Base-by-base conservation (phyloP, 1,284 basidiomycete genomes). In the Papiliotrema terrestris region DNA sequence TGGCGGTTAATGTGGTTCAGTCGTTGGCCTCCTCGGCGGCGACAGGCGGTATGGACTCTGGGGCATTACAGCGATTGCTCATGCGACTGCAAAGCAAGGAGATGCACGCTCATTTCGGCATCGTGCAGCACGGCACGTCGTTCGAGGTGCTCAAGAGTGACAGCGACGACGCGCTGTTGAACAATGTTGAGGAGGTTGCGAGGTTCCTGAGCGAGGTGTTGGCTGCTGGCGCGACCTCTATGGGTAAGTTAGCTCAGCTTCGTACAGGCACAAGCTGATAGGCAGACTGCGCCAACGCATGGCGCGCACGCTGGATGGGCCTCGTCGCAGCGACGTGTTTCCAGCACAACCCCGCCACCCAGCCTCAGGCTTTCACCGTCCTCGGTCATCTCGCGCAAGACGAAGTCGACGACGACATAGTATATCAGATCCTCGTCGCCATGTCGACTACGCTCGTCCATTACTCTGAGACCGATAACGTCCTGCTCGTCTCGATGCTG, bases 241-340 rank as follows among this genome's bases (percentile, higher is more conserved):
- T 79, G 68, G 89, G 90, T 90, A 58, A 57, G 81, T 68, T 4
- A 29, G 25, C 32, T 22, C 1, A n/a, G 13, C 45, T 44, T 25
- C 51, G 45, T n/a, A 42, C 14, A 17, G 20, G 15, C 17, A 8
- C 5, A 5, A 26, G 42, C 52, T 57, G 49, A 60, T 22, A 39
- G 14, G 11, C 57, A 91, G 93, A 91, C 51, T 80, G 92, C 11
- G 79, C 90, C 41, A 97, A 97, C 69, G 84, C 89, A 15, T 97
- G 94, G 93, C 83, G 89, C 55, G 90, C 92, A 25, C 82, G 93
- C 39, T 92, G 93, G 89, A 91, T 93, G 85, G 87, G 91, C 52
- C 76, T 97, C 52, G 85, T 93, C n/a, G 89, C 90, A 0, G 86
- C 91, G 1, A 91, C 88, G 0, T 91, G 92, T 20, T 96, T 97